Evolutionary conservation across 2,329 filamentous ascomycete genomes (phyloP).

Genomic region (Penicillium corylophilum): DNA sequence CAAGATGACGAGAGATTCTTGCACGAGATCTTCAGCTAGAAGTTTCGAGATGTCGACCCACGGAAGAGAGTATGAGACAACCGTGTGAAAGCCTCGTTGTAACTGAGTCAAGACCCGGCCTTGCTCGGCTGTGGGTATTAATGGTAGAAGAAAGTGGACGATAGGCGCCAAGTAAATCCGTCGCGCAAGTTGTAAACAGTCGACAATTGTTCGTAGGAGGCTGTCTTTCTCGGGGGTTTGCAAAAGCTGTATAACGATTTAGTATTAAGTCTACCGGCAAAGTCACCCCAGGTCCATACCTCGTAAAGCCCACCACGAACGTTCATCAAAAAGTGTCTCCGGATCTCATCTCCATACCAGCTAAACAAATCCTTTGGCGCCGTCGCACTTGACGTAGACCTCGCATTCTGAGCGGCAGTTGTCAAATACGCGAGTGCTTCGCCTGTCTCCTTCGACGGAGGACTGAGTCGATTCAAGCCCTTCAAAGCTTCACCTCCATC

Average conservation of each 20-base stretch:
- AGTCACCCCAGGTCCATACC: slow-evolving; percentile 23
- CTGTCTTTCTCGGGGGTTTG: slow-evolving; percentile 22
- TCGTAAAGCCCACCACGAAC: slow-evolving; percentile 33
- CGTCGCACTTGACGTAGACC: background rate
- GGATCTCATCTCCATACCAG: slow-evolving; percentile 47
- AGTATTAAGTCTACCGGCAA: background rate
- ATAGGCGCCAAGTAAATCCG: slow-evolving; percentile 40
- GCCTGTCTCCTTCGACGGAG: slow-evolving; percentile 29
- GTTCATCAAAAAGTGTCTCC: slow-evolving; percentile 44
- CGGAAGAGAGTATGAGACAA: slow-evolving; percentile 50
- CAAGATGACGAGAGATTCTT: slow-evolving; percentile 44
- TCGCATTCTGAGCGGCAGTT: slow-evolving; percentile 3
- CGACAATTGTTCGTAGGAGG: slow-evolving; percentile 33
- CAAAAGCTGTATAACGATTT: slow-evolving; percentile 24
- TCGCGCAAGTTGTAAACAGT: slow-evolving; percentile 37
- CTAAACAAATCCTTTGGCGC: slow-evolving; percentile 34
- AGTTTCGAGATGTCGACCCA: slow-evolving; percentile 43
- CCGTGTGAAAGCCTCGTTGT: slow-evolving; percentile 45
- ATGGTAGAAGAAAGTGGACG: slow-evolving; percentile 33
- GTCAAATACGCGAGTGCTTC: slow-evolving; percentile 38
- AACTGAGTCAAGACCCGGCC: slow-evolving; percentile 38
- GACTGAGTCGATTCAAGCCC: slow-evolving; percentile 30
- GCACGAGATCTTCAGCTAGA: slow-evolving; percentile 46
- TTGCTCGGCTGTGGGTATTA: slow-evolving; percentile 27
- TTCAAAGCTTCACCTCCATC: slow-evolving; percentile 31